Evolutionary conservation across 1,284 basidiomycete genomes (phyloP).

Genomic region (Peniophora sp.): DNA sequence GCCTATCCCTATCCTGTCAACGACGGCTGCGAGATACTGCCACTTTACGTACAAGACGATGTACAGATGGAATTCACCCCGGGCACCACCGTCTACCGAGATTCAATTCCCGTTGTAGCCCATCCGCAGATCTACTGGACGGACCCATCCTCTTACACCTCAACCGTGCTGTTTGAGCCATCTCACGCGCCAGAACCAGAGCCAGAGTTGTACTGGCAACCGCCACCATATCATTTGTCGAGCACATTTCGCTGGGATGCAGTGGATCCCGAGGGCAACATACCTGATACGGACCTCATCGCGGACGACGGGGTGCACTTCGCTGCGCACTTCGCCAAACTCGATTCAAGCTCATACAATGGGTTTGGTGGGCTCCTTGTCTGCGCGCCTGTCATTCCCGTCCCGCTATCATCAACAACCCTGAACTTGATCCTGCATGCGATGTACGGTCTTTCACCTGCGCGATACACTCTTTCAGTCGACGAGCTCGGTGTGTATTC

Average conservation of each 20-base stretch:
- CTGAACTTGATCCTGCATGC: neutral
- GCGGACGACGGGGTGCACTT: neutral
- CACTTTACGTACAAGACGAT: no score
- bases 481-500: neutral
- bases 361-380: neutral
- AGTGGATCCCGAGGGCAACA: neutral
- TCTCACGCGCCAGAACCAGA: no score
- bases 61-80: no score
- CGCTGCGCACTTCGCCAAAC: neutral
- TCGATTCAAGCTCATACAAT: neutral
- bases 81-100: no score
- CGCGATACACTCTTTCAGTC: neutral
- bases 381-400: neutral
- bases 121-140: no score
- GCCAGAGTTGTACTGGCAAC: no score
- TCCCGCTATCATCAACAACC: neutral
- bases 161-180: no score
- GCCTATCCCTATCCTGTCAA: no score
- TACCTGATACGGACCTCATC: neutral
- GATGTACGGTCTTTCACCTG: neutral
- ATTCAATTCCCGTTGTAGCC: no score
- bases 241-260: neutral
- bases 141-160: no score
- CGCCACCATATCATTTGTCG: no score
- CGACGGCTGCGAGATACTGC: no score